Percentiles rank a stretch among this genome's conserved stretches.
Evolutionary conservation across 2,329 filamentous ascomycete species (phyloP).

Genomic region (Penicillium sp.): DNA sequence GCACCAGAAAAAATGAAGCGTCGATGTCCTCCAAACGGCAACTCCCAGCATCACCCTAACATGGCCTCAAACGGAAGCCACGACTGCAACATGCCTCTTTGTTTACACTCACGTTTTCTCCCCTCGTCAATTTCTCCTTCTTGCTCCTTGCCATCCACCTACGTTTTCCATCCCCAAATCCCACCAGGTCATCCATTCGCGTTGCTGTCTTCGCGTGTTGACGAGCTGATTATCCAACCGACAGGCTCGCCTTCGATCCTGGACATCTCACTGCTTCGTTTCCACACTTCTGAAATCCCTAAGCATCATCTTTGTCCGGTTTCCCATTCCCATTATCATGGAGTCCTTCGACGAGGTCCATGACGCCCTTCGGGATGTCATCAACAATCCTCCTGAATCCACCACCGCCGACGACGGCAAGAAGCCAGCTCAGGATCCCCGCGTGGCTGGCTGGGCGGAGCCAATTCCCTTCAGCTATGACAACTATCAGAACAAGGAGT

Average conservation of each 20-base stretch:
- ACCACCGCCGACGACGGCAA: neutral
- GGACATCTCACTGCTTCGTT: neutral
- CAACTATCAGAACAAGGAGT: conserved; percentile 29
- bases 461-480: conserved; percentile 42
- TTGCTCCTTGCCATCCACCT: neutral
- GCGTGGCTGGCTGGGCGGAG: conserved; percentile 42
- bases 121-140: neutral
- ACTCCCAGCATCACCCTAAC: neutral
- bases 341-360: neutral
- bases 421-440: conserved; percentile 35
- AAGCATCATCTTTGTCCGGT: too few relatives aligned
- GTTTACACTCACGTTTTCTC: neutral
- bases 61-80: neutral
- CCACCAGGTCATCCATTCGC: neutral
- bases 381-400: neutral
- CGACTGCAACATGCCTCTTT: neutral
- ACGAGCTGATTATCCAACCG: neutral
- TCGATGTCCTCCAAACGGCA: too few relatives aligned
- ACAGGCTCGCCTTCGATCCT: neutral
- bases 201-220: neutral
- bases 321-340: neutral
- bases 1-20: too few relatives aligned
- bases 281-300: neutral
- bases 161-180: neutral
- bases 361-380: neutral